phyloP scores from a whole-genome alignment of 257 asterid species.

The Leonotis leonurus region DNA sequence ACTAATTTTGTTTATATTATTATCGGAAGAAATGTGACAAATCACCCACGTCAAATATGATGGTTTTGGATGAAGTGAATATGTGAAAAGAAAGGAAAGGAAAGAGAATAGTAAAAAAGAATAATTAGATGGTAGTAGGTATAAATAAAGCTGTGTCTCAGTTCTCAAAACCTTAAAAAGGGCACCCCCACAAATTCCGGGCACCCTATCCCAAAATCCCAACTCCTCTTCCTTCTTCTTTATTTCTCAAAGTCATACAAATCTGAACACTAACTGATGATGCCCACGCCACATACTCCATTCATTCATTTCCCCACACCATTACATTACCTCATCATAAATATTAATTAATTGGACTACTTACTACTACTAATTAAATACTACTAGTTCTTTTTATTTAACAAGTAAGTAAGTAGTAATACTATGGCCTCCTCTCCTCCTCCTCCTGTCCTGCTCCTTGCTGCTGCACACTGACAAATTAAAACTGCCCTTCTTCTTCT shows the following conservation, averaged over 20 bases:
- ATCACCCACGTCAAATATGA: too few relatives aligned
- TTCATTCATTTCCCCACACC: conserved; percentile 1
- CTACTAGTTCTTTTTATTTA: too few relatives aligned
- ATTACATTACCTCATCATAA: background rate
- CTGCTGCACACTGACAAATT: conserved; percentile 24
- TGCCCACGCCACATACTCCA: conserved; percentile 16
- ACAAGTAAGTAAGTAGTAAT: too few relatives aligned
- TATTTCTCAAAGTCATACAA: conserved; percentile 25
- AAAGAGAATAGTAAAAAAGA: background rate
- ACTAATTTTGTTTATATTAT: too few relatives aligned
- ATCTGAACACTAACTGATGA: background rate
- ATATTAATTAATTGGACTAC: background rate
- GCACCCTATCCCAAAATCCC: conserved; percentile 29
- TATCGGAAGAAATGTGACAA: too few relatives aligned
- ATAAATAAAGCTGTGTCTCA: conserved; percentile 16
- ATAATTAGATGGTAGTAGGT: conserved; percentile 19
- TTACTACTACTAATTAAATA: background rate
- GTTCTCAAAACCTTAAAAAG: conserved; percentile 33
- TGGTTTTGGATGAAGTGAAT: too few relatives aligned
- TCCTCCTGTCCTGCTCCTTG: too few relatives aligned
- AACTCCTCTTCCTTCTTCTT: background rate
- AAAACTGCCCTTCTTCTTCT: background rate
- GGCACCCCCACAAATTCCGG: conserved; percentile 41
- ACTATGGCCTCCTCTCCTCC: too few relatives aligned
- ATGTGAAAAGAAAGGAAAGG: too few relatives aligned